Evolutionary conservation across 805 yeast genomes (phyloP).

Genomic region (Lachancea thermotolerans): DNA sequence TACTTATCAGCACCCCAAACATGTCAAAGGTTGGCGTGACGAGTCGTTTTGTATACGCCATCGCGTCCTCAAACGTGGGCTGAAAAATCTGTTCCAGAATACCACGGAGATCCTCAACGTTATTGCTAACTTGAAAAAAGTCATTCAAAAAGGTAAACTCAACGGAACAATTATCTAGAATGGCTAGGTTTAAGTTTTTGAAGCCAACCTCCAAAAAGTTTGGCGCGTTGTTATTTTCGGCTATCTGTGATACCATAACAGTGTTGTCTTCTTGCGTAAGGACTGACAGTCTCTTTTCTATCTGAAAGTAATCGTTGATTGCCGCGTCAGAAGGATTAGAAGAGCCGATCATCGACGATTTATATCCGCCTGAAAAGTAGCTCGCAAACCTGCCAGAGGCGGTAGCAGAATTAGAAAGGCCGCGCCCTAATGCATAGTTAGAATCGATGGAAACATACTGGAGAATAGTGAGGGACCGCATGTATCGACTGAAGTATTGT

Average conservation of each 20-base stretch:
- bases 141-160: conserved; percentile 70
- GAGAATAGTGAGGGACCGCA: conserved; percentile 62
- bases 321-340: conserved; percentile 18
- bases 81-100: conserved; percentile 46
- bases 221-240: conserved; percentile 62
- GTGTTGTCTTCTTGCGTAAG: conserved; percentile 49
- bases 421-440: conserved; percentile 48
- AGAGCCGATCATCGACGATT: conserved; percentile 12
- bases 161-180: conserved; percentile 68
- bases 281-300: conserved; percentile 56
- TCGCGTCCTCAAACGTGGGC: conserved; percentile 46
- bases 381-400: conserved; percentile 26
- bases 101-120: conserved; percentile 38
- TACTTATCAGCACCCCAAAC: conserved; percentile 70
- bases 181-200: conserved; percentile 63
- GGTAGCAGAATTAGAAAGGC: conserved; percentile 22
- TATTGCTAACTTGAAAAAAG: conserved; percentile 50
- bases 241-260: conserved; percentile 76
- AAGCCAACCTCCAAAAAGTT: conserved; percentile 71
- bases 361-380: conserved; percentile 21
- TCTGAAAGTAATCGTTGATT: conserved; percentile 48
- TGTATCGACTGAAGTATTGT: conserved; percentile 68
- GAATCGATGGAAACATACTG: conserved; percentile 50
- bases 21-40: conserved; percentile 50
- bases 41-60: conserved; percentile 40